Percentiles rank a stretch among this genome's conserved stretches.
Conservation (phyloP, 2,329 filamentous ascomycete species). For the Penicillium crustosum region DNA sequence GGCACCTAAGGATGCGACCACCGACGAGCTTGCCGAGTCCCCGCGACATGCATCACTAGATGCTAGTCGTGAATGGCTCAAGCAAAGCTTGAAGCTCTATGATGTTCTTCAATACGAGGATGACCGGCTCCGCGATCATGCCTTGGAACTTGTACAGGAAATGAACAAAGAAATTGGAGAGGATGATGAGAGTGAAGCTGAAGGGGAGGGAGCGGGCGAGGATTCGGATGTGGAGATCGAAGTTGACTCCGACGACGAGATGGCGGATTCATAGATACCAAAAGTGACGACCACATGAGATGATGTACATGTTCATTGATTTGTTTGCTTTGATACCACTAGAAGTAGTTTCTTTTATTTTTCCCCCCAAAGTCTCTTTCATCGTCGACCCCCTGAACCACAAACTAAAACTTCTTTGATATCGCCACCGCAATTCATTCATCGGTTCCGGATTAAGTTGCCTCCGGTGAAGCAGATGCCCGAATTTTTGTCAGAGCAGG, state of each 20-base stretch:
- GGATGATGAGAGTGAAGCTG: conserved; percentile 57
- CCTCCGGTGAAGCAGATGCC: conserved; percentile 29
- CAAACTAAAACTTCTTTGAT: conserved; percentile 14
- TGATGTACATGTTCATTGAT: conserved; percentile 25
- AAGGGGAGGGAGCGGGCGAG: conserved; percentile 52
- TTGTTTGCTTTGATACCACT: conserved; percentile 35
- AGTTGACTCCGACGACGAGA: conserved; percentile 55
- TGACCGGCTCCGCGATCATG: conserved; percentile 47
- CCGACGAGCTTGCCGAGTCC: conserved; percentile 44
- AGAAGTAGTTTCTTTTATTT: conserved; percentile 16
- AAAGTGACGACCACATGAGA: conserved; percentile 25
- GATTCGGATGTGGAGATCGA: conserved; percentile 56
- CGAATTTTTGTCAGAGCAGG: conserved; percentile 27
- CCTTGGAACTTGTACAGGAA: conserved; percentile 46
- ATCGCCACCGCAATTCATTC: conserved; percentile 15
- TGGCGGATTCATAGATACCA: conserved; percentile 49
- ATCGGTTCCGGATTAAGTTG: conserved; percentile 33
- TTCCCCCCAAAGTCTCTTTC: not conserved
- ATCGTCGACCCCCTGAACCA: not conserved
- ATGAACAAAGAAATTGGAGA: conserved; percentile 67
- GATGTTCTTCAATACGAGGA: conserved; percentile 71
- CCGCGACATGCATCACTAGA: conserved; percentile 64
- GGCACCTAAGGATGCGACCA: conserved; percentile 37
- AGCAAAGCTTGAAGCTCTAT: conserved; percentile 78
- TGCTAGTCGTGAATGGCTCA: conserved; percentile 79